Base-by-base conservation (phyloP, 306 rosid genomes). In the Canavalia ensiformis region DNA sequence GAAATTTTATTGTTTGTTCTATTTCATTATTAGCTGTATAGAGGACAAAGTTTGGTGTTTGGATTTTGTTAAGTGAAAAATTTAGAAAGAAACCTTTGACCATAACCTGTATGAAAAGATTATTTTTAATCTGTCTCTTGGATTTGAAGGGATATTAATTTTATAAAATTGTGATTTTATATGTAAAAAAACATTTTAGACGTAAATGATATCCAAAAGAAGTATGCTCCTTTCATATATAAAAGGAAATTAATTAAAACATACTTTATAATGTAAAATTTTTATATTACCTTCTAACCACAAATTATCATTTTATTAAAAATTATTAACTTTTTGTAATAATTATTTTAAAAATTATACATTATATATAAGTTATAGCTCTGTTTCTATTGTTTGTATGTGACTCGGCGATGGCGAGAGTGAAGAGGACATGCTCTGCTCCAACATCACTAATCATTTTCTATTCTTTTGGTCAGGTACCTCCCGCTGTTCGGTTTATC, bases 391-490 rank as follows among this genome's bases (percentile, higher is more conserved):
- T 46, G 11, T 65, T 1, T 8, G 13, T 2, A 4, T 13, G 49
- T 18, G 25, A 62, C 7, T 62, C 52, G 64, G 63, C 47, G 47
- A 90, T 90, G 92, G 86, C n/a, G 88, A 87, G 83, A 67, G 76
- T 71, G 89, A 68, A 12, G 91, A 80, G 81, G 94, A 93, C 92
- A 13, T 93, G 98, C 97, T 90, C 93, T 34, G 86, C 93, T 74
- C 98, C 97, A 5, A 86, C 97, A 86, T 93, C 98, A 30, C 89
- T 93, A 82, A 87, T 93, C 51, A 93, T 97, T 46, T 90, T 91
- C 97, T 93, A 93, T 84, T 90, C 94, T 68, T 93, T 93, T 87
- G 89, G 91, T 52, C 98, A 91, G 97, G 97, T 90, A 31, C 10
- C 50, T 18, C 25, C 25, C 25, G 0, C 25, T 18, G 25, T 58